Percentiles rank a stretch among this genome's conserved stretches.
Conservation (phyloP, 140 eudicot species). For the Senecio squalidus region DNA sequence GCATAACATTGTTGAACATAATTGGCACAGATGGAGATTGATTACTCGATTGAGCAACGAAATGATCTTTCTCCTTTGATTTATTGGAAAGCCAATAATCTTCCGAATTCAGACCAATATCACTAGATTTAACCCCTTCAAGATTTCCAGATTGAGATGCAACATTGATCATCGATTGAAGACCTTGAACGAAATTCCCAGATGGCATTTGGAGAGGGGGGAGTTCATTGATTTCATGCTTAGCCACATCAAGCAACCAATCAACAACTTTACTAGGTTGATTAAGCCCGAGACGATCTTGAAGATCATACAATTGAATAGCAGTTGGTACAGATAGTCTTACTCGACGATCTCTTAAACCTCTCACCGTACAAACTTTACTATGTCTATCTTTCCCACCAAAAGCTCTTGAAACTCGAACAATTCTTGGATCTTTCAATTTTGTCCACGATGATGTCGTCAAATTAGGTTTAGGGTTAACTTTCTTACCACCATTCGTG, state of each 20-base stretch:
- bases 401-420: conserved; percentile 67
- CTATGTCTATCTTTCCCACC: conserved; percentile 91
- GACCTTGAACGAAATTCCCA: conserved; percentile 31
- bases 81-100: conserved; percentile 20
- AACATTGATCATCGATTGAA: conserved; percentile 32
- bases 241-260: conserved; percentile 77
- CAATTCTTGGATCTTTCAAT: conserved; percentile 68
- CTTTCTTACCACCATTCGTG: conserved; percentile 11
- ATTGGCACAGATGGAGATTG: conserved; percentile 26
- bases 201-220: conserved; percentile 86
- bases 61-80: conserved; percentile 28
- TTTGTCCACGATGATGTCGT: conserved; percentile 62
- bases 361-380: conserved; percentile 79
- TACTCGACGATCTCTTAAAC: conserved; percentile 70
- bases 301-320: conserved; percentile 79
- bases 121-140: conserved; percentile 17
- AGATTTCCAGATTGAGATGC: conserved; percentile 23
- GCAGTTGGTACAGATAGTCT: conserved; percentile 81
- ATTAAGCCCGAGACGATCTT: conserved; percentile 78
- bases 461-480: conserved; percentile 14
- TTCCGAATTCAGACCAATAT: conserved; percentile 33
- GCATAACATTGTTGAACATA: conserved; percentile 32
- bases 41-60: conserved; percentile 24
- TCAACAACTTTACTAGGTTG: conserved; percentile 89
- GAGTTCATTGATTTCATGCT: conserved; percentile 64